Evolutionary conservation across 2,329 filamentous ascomycete genomes (phyloP).

Genomic region (Colletotrichum sp.): DNA sequence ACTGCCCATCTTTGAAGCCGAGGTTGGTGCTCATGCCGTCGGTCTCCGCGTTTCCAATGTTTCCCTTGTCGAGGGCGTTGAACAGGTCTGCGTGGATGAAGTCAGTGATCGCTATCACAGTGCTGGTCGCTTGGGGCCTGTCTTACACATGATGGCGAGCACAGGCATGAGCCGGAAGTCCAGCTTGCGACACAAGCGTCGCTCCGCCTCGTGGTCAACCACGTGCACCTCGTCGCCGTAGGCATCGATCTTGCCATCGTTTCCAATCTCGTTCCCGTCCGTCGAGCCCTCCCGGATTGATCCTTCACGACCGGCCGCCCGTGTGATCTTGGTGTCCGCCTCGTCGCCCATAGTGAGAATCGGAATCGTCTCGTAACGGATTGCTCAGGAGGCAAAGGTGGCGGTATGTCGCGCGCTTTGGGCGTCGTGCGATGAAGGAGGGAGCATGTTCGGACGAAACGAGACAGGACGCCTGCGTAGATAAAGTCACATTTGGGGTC

Average conservation of each 20-base stretch:
- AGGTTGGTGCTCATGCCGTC: constrained; percentile 25
- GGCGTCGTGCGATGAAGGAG: not conserved
- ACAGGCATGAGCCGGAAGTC: constrained; percentile 59
- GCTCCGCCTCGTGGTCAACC: constrained; percentile 50
- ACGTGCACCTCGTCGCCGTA: constrained; percentile 30
- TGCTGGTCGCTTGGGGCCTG: not conserved
- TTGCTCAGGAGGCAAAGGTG: not conserved
- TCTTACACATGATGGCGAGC: constrained; percentile 57
- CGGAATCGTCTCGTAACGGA: not conserved
- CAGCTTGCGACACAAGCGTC: constrained; percentile 57
- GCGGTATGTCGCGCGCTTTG: not conserved
- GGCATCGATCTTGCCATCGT: not conserved
- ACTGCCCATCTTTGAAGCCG: constrained; percentile 57
- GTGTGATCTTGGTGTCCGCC: not conserved
- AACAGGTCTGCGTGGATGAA: constrained; percentile 41
- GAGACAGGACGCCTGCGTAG: not conserved
- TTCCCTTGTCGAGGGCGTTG: constrained; percentile 50
- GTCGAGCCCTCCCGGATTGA: constrained; percentile 3
- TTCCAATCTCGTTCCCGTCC: not conserved
- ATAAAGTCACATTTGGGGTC: not conserved
- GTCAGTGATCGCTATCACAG: not conserved
- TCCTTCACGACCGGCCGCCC: not conserved
- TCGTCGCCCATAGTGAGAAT: not conserved
- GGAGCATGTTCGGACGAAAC: not conserved
- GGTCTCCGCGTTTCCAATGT: constrained; percentile 49